Evolutionary conservation across 1,139 yeast species (phyloP).

Genomic region (Suhomyces ambrosiae): DNA sequence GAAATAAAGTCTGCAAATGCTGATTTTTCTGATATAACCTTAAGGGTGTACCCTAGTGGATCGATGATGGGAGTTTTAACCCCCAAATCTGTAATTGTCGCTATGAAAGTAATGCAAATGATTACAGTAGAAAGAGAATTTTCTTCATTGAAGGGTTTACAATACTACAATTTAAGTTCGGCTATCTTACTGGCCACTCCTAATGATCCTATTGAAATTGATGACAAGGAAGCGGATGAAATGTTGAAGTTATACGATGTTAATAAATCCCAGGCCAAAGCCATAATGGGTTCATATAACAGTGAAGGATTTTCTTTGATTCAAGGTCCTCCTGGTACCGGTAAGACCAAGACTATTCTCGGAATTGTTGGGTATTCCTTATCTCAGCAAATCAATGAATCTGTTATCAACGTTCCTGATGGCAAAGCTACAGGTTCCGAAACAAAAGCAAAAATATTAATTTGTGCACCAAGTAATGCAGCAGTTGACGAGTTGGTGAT

Average conservation of each 20-base stretch:
- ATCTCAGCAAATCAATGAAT: conserved; percentile 28
- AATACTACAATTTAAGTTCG: conserved; percentile 71
- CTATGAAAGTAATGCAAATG: conserved; percentile 80
- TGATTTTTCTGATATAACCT: conserved; percentile 70
- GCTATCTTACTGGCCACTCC: conserved; percentile 71
- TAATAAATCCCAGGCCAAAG: conserved; percentile 87
- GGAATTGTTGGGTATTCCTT: conserved; percentile 86
- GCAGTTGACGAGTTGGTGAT: conserved; percentile 97
- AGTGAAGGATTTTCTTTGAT: conserved; percentile 82
- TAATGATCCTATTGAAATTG: conserved; percentile 38
- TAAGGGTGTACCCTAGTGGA: conserved; percentile 61
- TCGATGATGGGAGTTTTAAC: conserved; percentile 57
- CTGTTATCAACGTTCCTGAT: conserved; percentile 36
- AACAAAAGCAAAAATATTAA: conserved; percentile 52
- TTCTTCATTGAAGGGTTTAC: conserved; percentile 77
- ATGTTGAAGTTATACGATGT: conserved; percentile 56
- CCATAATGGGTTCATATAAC: conserved; percentile 72
- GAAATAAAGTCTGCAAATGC: conserved; percentile 67
- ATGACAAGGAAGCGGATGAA: conserved; percentile 37
- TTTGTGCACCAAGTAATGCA: conserved; percentile 99
- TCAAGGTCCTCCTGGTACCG: conserved; percentile 99
- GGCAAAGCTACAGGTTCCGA: conserved; percentile 15
- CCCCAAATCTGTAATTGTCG: conserved; percentile 65
- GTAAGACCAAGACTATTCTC: conserved; percentile 94
- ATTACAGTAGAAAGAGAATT: conserved; percentile 92